Evolutionary conservation across 345 rosid species (phyloP).

Genomic region (Nephelium lappaceum): DNA sequence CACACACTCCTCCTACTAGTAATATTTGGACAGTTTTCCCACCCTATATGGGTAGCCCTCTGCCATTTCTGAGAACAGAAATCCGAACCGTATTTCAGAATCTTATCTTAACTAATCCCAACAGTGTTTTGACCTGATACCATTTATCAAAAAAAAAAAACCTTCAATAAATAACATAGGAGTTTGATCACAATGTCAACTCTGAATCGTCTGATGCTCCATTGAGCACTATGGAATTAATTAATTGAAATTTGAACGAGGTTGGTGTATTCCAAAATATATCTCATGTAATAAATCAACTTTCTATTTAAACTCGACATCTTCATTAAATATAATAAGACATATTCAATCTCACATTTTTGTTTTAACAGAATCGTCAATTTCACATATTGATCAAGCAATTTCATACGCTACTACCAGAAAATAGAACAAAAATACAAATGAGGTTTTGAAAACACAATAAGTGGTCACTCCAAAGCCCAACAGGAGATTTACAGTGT

Average conservation of each 20-base stretch:
- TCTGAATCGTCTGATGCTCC: background rate
- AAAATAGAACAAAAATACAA: background rate
- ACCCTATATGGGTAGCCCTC: too few species aligned
- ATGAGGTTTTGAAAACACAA: background rate
- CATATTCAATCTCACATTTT: too few species aligned
- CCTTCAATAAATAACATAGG: background rate
- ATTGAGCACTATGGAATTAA: background rate
- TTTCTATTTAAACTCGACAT: background rate
- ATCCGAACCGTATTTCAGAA: too few species aligned
- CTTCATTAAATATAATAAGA: background rate
- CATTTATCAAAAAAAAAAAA: too few species aligned
- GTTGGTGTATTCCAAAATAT: background rate
- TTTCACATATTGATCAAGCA: background rate
- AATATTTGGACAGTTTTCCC: too few species aligned
- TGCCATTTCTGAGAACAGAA: too few species aligned
- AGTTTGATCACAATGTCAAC: background rate
- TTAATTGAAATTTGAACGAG: background rate
- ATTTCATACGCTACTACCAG: background rate
- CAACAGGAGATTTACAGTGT: constrained; percentile 14
- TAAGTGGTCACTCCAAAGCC: constrained; percentile 6
- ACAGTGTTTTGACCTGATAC: too few species aligned
- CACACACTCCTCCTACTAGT: too few species aligned
- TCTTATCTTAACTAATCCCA: too few species aligned
- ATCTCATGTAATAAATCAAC: background rate
- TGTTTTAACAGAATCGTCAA: background rate